Conservation (phyloP, 2,329 filamentous ascomycete species). For the Penicillium janthinellum region DNA sequence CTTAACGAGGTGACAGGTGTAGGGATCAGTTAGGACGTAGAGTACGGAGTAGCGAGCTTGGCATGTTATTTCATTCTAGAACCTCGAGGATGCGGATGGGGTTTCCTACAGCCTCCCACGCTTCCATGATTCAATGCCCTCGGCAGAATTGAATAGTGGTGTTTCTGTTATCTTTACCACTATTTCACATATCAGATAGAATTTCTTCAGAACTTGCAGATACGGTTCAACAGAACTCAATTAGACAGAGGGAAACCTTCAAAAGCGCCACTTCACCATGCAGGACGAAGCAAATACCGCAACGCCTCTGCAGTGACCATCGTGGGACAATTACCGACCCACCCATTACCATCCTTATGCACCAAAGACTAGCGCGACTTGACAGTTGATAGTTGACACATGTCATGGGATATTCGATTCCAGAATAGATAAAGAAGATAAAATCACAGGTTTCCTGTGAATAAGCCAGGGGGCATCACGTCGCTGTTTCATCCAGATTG, state of each 20-base stretch:
- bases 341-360: not conserved
- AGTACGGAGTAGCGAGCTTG: not conserved
- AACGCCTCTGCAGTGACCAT: not conserved
- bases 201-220: not conserved
- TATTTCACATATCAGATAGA: not conserved
- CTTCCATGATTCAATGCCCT: no score
- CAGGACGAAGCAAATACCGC: not conserved
- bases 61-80: no score
- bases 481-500: slow-evolving; percentile 19
- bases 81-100: no score
- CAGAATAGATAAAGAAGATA: not conserved
- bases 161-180: not conserved
- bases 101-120: no score
- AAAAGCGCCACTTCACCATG: not conserved
- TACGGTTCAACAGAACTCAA: not conserved
- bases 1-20: no score
- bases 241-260: not conserved
- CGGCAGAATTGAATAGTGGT: no score
- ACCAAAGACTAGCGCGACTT: not conserved
- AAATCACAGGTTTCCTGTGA: not conserved
- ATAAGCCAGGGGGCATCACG: slow-evolving; percentile 6
- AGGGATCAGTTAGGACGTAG: not conserved
- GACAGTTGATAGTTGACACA: not conserved
- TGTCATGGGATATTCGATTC: not conserved
- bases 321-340: not conserved